phyloP scores from a whole-genome alignment of 1,284 basidiomycete genomes.

The Cryptococcus wingfieldii region DNA sequence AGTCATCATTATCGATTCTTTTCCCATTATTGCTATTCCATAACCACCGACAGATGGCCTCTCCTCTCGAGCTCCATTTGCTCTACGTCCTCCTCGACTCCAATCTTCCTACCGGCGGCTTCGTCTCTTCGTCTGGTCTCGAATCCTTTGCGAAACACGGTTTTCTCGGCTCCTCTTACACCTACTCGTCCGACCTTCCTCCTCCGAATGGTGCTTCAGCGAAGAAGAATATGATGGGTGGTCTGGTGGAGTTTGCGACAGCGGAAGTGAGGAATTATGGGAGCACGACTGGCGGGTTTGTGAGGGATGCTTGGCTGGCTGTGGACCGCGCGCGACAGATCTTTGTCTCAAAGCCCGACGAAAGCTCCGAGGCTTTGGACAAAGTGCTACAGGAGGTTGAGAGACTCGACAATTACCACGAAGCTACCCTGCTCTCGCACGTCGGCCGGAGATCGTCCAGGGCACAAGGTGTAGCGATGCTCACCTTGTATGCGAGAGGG shows the following conservation, averaged over 20 bases:
- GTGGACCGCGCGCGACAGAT: conserved; percentile 9
- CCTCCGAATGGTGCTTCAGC: not conserved
- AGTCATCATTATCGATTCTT: too few species aligned
- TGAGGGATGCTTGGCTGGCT: conserved; percentile 61
- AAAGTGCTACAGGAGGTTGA: conserved; percentile 46
- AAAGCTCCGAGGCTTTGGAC: not conserved
- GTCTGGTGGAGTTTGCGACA: conserved; percentile 35
- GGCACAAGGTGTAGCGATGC: conserved; percentile 86
- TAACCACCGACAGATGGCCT: too few species aligned
- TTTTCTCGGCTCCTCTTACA: conserved; percentile 51
- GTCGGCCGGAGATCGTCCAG: conserved; percentile 80
- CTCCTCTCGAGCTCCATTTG: conserved; percentile 27
- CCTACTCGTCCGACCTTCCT: conserved; percentile 3
- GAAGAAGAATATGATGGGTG: not conserved
- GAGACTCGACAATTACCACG: conserved; percentile 70
- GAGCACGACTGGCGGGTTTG: conserved; percentile 67
- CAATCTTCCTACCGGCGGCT: conserved; percentile 96
- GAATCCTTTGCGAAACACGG: conserved; percentile 88
- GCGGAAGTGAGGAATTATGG: conserved; percentile 60
- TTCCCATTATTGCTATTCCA: too few species aligned
- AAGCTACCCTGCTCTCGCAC: conserved; percentile 82
- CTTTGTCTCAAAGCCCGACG: too few species aligned
- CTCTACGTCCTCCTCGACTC: conserved; percentile 70
- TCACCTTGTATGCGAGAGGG: conserved; percentile 81
- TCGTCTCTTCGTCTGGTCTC: conserved; percentile 90